Evolutionary conservation across 495 filamentous ascomycete genomes (phyloP).

Genomic region (Lasiosphaeria miniovina): DNA sequence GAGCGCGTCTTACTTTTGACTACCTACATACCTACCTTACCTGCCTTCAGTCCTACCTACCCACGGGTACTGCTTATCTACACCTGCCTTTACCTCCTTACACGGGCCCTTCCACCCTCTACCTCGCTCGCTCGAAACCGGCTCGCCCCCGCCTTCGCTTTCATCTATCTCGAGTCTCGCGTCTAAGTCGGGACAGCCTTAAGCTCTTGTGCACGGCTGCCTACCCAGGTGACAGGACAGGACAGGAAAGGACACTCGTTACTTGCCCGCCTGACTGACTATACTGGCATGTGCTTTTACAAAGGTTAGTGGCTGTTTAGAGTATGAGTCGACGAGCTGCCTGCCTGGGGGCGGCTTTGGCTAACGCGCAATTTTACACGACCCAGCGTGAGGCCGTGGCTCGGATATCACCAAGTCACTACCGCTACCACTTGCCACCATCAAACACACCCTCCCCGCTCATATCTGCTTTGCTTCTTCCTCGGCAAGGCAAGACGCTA

Average conservation of each 20-base stretch:
- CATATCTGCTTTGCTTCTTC: background rate
- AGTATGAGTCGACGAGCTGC: slow-evolving; percentile 12
- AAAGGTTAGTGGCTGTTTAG: slow-evolving; percentile 15
- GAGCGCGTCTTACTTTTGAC: no score
- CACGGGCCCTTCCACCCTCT: no score
- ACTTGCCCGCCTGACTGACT: background rate
- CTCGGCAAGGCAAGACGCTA: slow-evolving; percentile 7
- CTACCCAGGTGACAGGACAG: background rate
- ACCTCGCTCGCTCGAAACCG: no score
- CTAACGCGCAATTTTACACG: slow-evolving; percentile 19
- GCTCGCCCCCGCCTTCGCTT: no score
- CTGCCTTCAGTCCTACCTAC: no score
- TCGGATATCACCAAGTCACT: slow-evolving; percentile 10
- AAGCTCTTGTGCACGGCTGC: background rate
- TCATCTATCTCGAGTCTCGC: background rate
- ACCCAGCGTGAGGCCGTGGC: slow-evolving; percentile 21
- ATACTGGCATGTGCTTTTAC: slow-evolving; percentile 19
- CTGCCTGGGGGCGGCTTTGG: slow-evolving; percentile 11
- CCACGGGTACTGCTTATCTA: no score
- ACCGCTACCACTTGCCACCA: background rate
- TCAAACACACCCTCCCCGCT: slow-evolving; percentile 8
- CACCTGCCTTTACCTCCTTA: no score
- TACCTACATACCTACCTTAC: no score
- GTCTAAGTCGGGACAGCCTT: background rate
- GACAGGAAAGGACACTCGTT: slow-evolving; percentile 1